Percentiles rank a stretch among this genome's conserved stretches.
Evolutionary conservation across 495 filamentous ascomycete species (phyloP).

Genomic region (Annulohypoxylon bovei): DNA sequence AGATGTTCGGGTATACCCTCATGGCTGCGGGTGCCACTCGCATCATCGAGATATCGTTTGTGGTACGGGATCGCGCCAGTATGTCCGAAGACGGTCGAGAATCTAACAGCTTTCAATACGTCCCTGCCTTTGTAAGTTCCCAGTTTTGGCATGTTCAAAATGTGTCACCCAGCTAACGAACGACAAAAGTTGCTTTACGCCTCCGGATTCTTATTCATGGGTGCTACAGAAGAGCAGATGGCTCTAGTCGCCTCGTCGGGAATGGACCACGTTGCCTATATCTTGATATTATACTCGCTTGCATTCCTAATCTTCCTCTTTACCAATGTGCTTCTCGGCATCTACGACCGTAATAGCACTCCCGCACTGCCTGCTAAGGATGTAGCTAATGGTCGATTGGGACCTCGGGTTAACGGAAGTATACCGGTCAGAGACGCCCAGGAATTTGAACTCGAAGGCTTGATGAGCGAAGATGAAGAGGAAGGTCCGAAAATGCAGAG

Average conservation of each 20-base stretch:
- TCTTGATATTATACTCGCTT: slow-evolving; percentile 89
- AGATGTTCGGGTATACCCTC: slow-evolving; percentile 92
- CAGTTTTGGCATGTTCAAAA: not conserved
- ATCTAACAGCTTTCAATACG: slow-evolving; percentile 89
- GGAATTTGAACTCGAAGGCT: slow-evolving; percentile 88
- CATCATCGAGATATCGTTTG: slow-evolving; percentile 91
- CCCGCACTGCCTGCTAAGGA: slow-evolving; percentile 46
- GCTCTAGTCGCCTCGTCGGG: slow-evolving; percentile 72
- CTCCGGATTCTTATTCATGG: slow-evolving; percentile 97
- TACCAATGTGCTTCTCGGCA: slow-evolving; percentile 80
- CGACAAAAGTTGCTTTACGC: slow-evolving; percentile 81
- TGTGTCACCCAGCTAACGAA: slow-evolving; percentile 12
- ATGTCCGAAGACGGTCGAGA: slow-evolving; percentile 65
- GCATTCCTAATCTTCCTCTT: slow-evolving; percentile 92
- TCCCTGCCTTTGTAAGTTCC: slow-evolving; percentile 83
- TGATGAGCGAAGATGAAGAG: slow-evolving; percentile 88
- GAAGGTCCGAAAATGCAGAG: slow-evolving; percentile 30
- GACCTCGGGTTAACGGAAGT: slow-evolving; percentile 65
- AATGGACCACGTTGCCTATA: slow-evolving; percentile 89
- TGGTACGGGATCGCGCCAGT: slow-evolving; percentile 75
- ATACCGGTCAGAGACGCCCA: slow-evolving; percentile 75
- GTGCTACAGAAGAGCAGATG: slow-evolving; percentile 97
- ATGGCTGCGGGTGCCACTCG: slow-evolving; percentile 88
- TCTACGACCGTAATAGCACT: slow-evolving; percentile 72
- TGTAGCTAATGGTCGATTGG: slow-evolving; percentile 39